Percentiles rank a stretch among this genome's conserved stretches.
phyloP scores from a whole-genome alignment of 2,329 filamentous ascomycete species.

The Allantophomopsis lycopodina region DNA sequence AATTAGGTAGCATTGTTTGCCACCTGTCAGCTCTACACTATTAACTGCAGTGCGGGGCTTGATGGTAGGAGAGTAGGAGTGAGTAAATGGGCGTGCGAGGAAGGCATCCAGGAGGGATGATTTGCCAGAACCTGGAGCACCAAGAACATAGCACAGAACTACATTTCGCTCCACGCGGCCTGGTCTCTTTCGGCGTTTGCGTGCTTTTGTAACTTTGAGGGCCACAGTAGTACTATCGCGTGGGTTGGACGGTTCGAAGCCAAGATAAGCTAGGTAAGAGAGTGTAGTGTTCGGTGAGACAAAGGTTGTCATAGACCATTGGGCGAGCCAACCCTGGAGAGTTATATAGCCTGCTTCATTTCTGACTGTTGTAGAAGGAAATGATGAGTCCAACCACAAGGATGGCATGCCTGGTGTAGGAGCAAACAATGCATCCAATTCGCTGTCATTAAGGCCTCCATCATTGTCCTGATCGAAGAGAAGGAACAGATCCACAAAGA shows the following conservation, averaged over 20 bases:
- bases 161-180: conserved; percentile 89
- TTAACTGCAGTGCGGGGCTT: conserved; percentile 90
- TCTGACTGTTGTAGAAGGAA: conserved; percentile 85
- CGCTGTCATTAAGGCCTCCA: conserved; percentile 75
- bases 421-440: conserved; percentile 77
- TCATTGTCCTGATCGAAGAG: conserved; percentile 97
- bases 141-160: conserved; percentile 84
- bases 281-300: conserved; percentile 89
- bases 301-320: conserved; percentile 99
- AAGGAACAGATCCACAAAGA: conserved; percentile 93
- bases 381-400: conserved; percentile 79
- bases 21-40: conserved; percentile 87
- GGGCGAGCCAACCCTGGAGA: conserved; percentile 91
- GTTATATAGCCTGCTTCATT: conserved; percentile 95
- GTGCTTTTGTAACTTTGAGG: conserved; percentile 82
- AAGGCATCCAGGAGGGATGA: conserved; percentile 85
- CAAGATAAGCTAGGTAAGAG: conserved; percentile 90
- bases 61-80: conserved; percentile 83
- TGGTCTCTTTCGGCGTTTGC: conserved; percentile 70
- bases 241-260: conserved; percentile 72
- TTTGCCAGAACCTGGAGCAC: conserved; percentile 77
- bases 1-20: conserved; percentile 94
- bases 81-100: conserved; percentile 73
- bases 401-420: conserved; percentile 80
- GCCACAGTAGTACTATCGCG: conserved; percentile 69